Base-by-base conservation (phyloP, 495 filamentous ascomycete species). In the Cairneyella variabilis region DNA sequence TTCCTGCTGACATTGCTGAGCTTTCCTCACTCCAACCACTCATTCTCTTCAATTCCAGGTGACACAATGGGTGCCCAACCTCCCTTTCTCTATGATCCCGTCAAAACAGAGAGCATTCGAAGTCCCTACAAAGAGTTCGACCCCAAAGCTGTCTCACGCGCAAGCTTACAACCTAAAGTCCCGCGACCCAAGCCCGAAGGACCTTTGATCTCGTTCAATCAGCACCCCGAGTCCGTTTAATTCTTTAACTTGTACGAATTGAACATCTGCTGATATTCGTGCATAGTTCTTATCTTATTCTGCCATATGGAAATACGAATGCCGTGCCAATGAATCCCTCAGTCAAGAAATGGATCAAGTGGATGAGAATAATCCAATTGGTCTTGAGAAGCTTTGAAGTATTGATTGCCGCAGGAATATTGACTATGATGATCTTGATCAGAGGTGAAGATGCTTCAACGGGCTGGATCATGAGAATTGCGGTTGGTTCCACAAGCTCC, bases 101-200 rank as follows among this genome's bases (percentile, higher is more conserved):
- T 76, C 38, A 64, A 55, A 47, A 62, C 60, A 42, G 70, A 79
- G 11, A 45, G 41, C 9, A 23, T 53, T 6, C 27, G 47, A 25
- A 43, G 27, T 34, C 64, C 76, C 57, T 74, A 86, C 28, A 72
- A 69, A 7, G 62, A 66, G 0, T 96, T 93, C 71, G 88, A 96
- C 61, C 91, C 91, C 12, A 93, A 89, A 62, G 84, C 85, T 49
- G 80, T 86, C 28, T 88, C 89, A 8, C 76, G 86, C 65, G 85
- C 87, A 51, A 90, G 85, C 66, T 83, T 71, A 61, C 69, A 78
- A 56, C 74, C 71, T 14, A 75, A 77, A 54, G 64, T 67, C 11
- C 75, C 72, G 11, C 81, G 76, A 50, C 71, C 76, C n/a, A 86
- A 86, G 74, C 75, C 70, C 26, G 76, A 86, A 23, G 90, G 87